Base-by-base conservation (phyloP, 2,329 filamentous ascomycete species). In the Byssothecium circinans region DNA sequence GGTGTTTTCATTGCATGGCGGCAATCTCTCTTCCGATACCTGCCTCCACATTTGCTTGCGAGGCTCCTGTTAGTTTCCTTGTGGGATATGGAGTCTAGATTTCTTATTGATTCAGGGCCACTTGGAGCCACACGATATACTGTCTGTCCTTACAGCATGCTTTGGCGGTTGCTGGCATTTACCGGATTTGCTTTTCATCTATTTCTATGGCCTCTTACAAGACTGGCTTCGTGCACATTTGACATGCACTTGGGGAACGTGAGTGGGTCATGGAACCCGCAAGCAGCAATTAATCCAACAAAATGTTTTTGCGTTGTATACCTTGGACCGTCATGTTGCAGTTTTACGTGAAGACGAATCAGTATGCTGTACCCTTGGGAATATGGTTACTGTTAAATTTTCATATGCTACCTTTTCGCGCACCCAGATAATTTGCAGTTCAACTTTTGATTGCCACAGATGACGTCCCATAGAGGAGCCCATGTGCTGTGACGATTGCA, bases 141-240 rank as follows among this genome's bases (percentile, higher is more conserved):
- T 65, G 64, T 69, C 67, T 65, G 64, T 69, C 62, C 49, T 58
- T 68, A 68, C 62, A 23, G 60, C 51, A 51, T 51, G 40, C 49
- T 44, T 45, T 40, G 48, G 45, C 50, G 56, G 6, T 49, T 53
- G 49, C 36, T 57, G 50, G 56, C 56, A 60, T 65, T 47, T 58
- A 52, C 47, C 57, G 29, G 45, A 36, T 44, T 51, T 46, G 45
- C 25, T 47, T 52, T 45, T 46, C 49, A 32, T 56, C 57, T 46
- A n/a, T 44, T 15, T 41, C 41, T 43, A 50, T 43, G 49, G 49
- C 48, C 48, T 49, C 45, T 40, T 44, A 39, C 40, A 41, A 15
- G 33, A 36, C 25, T 27, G 25, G 43, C 48, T 38, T 42, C 45
- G 36, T 50, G 36, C 38, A 35, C 33, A 36, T 44, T 47, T 37